A percentile compares a stretch with the other conserved stretches of the same genome.
phyloP scores from a whole-genome alignment of 352 stramenopile species.

The Peronosclerospora sorghi region DNA sequence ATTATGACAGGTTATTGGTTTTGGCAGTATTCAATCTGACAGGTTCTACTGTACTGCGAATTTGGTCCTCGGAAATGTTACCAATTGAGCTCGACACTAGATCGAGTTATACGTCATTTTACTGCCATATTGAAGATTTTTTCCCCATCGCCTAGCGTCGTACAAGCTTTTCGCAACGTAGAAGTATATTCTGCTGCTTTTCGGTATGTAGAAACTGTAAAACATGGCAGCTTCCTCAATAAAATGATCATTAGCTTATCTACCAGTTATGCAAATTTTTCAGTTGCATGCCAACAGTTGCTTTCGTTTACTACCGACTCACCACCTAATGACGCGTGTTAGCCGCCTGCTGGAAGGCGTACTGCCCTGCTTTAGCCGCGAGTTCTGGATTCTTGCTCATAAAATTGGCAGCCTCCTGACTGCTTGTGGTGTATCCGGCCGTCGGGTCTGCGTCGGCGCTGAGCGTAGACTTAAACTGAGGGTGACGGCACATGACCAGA shows the following conservation, averaged over 20 bases:
- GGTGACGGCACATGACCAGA: slow-evolving; percentile 80
- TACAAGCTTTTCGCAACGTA: no score
- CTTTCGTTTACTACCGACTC: not conserved
- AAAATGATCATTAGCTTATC: slow-evolving; percentile 24
- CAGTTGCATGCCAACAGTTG: not conserved
- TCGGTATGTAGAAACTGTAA: no score
- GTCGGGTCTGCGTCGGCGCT: slow-evolving; percentile 66
- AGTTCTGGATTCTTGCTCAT: slow-evolving; percentile 76
- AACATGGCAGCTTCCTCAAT: slow-evolving; percentile 1
- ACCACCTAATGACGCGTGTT: slow-evolving; percentile 22
- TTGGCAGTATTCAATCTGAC: no score
- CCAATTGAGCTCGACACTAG: no score
- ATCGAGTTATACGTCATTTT: no score
- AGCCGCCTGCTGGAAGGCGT: slow-evolving; percentile 48
- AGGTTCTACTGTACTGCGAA: no score
- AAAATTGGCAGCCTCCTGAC: slow-evolving; percentile 70
- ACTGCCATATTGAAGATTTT: no score
- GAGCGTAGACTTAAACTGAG: slow-evolving; percentile 74
- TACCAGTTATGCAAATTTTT: slow-evolving; percentile 11
- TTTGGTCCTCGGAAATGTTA: no score
- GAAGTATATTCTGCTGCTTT: no score
- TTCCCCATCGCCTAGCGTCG: no score
- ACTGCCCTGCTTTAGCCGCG: slow-evolving; percentile 65
- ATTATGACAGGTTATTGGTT: no score
- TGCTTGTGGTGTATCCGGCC: slow-evolving; percentile 65